Evolutionary conservation across 1,139 yeast species (phyloP), one percentile per base, ranked within the genome.

Genomic region (Suhomyces bokatorum): DNA sequence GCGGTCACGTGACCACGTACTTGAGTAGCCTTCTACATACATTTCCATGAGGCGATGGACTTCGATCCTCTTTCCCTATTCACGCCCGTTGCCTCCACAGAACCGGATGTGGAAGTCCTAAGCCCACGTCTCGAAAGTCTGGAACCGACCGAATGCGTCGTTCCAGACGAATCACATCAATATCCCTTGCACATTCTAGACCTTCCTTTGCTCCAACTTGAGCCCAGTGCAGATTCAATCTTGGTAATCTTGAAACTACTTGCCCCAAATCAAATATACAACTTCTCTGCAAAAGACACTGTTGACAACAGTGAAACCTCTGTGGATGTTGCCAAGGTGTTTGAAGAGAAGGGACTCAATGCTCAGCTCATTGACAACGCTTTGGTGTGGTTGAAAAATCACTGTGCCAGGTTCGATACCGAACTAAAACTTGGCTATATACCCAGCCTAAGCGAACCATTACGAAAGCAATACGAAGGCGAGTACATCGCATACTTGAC

Each of bases 401-500:
- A 63, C 40, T 71, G 78, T 52, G 69, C 73, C 2, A 53, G 74
- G 34, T 62, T 69, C 44, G 54, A 65, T 39, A 46, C 64, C 31
- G 39, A 43, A 32, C 29, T 37, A 29, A 60, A 63, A 51, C 49
- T 67, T 35, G 57, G 70, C 11, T 42, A 60, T 39, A 37, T 67
- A 42, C 62, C 80, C 22, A 41, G 46, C 6, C 44, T 70, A 15
- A 48, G 69, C 6, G 46, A 48, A 2, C 45, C 66, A 1, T 57
- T 73, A 32, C 64, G 64, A 35, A 46, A 42, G 15, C 45, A 46
- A 17, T 50, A 50, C 37, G 53, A 54, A 12, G 34, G 53, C 1
- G 70, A 64, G 13, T 73, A 70, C 51, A 73, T 72, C 49, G 68
- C 75, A 13, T 93, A 90, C 77, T 69, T 90, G 35, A 87, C 96